phyloP scores from a whole-genome alignment of 805 yeast genomes.

The Saccharomycopsis microspora region DNA sequence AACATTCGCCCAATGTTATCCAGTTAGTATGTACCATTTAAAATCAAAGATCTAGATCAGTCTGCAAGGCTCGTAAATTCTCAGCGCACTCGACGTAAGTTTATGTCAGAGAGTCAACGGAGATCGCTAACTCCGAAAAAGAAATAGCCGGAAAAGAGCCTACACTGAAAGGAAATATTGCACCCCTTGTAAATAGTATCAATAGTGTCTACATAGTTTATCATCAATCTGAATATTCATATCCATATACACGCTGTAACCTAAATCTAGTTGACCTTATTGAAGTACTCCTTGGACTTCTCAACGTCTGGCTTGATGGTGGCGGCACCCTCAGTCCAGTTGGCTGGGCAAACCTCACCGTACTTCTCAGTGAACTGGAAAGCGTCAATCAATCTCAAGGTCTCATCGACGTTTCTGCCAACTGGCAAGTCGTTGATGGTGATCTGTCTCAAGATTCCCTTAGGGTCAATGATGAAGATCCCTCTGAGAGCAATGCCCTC shows the following conservation, averaged over 20 bases:
- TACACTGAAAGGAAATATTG: not conserved
- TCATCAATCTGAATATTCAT: no score
- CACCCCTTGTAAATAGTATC: no score
- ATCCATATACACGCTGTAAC: no score
- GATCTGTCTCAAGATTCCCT: conserved; percentile 88
- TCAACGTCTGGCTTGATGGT: conserved; percentile 79
- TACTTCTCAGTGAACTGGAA: conserved; percentile 98
- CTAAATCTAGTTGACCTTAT: conserved; percentile 37
- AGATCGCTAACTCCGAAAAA: no score
- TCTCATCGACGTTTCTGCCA: conserved; percentile 97
- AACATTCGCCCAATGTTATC: no score
- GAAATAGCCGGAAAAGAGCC: not conserved
- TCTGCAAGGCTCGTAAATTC: no score
- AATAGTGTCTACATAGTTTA: no score
- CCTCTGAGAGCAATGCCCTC: conserved; percentile 98
- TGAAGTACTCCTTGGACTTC: conserved; percentile 72
- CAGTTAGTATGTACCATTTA: no score
- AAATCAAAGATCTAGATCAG: no score
- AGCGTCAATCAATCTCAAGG: conserved; percentile 94
- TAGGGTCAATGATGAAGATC: conserved; percentile 94
- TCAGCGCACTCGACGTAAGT: no score
- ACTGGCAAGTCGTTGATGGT: conserved; percentile 99
- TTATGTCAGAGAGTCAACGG: no score
- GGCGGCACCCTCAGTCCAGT: conserved; percentile 95
- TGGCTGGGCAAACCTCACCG: conserved; percentile 99